Base-by-base conservation (phyloP, 78 protist species). In the Emiliania huxleyi region DNA sequence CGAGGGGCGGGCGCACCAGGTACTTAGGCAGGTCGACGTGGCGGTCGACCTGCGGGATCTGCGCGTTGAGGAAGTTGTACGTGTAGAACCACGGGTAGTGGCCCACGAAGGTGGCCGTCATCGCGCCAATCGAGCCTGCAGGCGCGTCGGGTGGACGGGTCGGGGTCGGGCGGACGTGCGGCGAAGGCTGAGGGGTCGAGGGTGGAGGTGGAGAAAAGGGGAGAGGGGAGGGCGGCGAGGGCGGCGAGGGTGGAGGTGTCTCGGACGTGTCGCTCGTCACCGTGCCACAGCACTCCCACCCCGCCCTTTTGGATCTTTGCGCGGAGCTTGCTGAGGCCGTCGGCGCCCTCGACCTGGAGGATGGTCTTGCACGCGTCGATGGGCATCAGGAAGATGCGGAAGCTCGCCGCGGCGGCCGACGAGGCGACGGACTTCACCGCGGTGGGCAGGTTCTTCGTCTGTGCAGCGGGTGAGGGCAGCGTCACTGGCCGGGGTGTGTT, bases 61-160 rank as follows among this genome's bases (percentile, higher is more conserved):
- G 6, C n/a, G 2, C 93, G 62, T 93, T 23, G 18, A 97, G 95
- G 26, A 42, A 0, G 94, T 97, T 97, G 94, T 84, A 94, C 22
- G 97, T 96, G 42, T 49, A 69, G 90, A 97, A 97, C 98, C 98
- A 96, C 2, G 98, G 97, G 45, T 88, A 96, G 93, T 95, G 97
- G 22, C 96, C 96, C 12, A 92, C 94, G 11, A 92, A 87, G 15
- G 97, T 95, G 22, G 94, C 95, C n/a, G 62, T 1, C 38, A 85
- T 2, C 2, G 96, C 94, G 38, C 95, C 97, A 8, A 95, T 23
- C 22, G 97, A 71, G n/a, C n/a, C n/a, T n/a, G n/a, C n/a, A n/a
- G n/a, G n/a, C n/a, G n/a, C n/a, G n/a, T n/a, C n/a, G n/a, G n/a
- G n/a, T n/a, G n/a, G n/a, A n/a, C n/a, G n/a, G n/a, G n/a, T n/a